Base-by-base conservation (phyloP, 2,329 filamentous ascomycete species). In the Cyphellophora attinorum region DNA sequence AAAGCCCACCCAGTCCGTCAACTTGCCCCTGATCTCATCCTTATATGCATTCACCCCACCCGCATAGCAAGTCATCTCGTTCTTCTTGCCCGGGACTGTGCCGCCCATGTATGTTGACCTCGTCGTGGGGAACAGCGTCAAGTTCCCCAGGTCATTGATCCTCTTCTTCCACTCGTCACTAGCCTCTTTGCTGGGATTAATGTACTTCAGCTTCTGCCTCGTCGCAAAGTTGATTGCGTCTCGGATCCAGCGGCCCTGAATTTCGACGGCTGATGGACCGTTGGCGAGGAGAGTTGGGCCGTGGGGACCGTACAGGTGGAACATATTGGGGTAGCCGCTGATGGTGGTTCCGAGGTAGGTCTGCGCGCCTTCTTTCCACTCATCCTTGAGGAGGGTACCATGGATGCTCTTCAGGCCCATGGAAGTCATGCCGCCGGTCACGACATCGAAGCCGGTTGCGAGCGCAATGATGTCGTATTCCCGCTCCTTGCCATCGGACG, bases 251-350 rank as follows among this genome's bases (percentile, higher is more conserved):
- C 68, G 57, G 2, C 70, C 73, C 46, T 79, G 74, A 0, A 72
- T 46, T 44, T 76, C 70, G 11, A 70, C 63, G 2, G 57, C 62
- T 0, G 67, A 63, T 0, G 75, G 74, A 0, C 72, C 74, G 44
- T 77, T 79, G 53, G 60, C 53, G 6, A 76, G 57, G 0, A 71
- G 61, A 0, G 72, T 75, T 1, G 73, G 74, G 0, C 59, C 69
- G 15, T 78, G 73, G 1, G 64, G 56, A 0, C 72, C 72, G 45
- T 75, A 76, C 14, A 69, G 46, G 38, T 63, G 62, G 53, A 70
- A 68, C 57, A 69, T 58, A 31, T 72, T 72, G 0, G 65, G 64
- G 39, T 64, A 67, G 3, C 56, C 53, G n/a, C 55, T 42, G 6
- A 59, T 54, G 0, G 56, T 56, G 17, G 61, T 53, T 2, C 65